Evolutionary conservation across 2,329 filamentous ascomycete species (phyloP).

Genomic region (Coniochaeta sp.): DNA sequence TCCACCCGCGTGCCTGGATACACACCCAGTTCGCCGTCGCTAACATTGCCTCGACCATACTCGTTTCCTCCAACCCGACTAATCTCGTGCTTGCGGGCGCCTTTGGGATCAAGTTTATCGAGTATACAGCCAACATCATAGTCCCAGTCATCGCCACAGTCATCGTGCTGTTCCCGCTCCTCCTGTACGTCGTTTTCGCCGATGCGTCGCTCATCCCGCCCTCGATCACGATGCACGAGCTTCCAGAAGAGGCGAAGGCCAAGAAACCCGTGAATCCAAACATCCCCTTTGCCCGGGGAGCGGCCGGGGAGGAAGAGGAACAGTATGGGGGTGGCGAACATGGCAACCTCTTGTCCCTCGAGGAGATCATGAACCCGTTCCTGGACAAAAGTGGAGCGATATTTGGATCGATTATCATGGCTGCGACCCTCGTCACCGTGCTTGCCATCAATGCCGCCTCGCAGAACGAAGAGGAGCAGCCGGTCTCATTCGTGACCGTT

Average conservation of each 20-base stretch:
- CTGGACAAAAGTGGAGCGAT: conserved; percentile 59
- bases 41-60: conserved; percentile 67
- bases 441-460: conserved; percentile 59
- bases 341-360: conserved; percentile 51
- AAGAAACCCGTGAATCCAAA: conserved; percentile 64
- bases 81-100: conserved; percentile 69
- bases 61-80: conserved; percentile 73
- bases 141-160: conserved; percentile 64
- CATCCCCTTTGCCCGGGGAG: conserved; percentile 57
- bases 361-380: conserved; percentile 71
- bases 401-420: conserved; percentile 61
- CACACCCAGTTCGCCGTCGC: conserved; percentile 64
- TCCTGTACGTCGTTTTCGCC: conserved; percentile 63
- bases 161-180: conserved; percentile 60
- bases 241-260: conserved; percentile 48
- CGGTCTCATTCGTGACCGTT: conserved; percentile 62
- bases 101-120: conserved; percentile 64
- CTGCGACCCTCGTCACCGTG: conserved; percentile 57
- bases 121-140: conserved; percentile 72
- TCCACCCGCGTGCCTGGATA: conserved; percentile 66
- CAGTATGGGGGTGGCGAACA: conserved; percentile 37
- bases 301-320: conserved; percentile 42
- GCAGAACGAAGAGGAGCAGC: conserved; percentile 38
- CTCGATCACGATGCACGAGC: conserved; percentile 61
- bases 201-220: conserved; percentile 56